Evolutionary conservation across 2,329 filamentous ascomycete genomes (phyloP), one percentile per base, ranked within the genome.

Genomic region (Lachnellula cervina): DNA sequence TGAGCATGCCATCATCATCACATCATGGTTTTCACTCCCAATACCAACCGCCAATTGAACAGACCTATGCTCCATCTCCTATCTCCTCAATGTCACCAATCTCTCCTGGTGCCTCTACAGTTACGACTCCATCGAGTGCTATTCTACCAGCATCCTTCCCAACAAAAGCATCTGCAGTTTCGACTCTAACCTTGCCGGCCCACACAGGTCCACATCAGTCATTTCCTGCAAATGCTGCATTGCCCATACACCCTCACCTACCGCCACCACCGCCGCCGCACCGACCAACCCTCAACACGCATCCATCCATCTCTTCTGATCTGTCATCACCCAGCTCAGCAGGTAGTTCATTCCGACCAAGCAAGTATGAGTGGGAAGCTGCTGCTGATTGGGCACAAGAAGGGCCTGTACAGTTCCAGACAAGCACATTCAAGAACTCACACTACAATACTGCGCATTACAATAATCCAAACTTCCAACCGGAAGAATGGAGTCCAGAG

Each of bases 361-460:
- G 68, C 34, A 69, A 67, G 57, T 70, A 68, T 37, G 67, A 70
- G 44, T 68, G 63, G 62, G 65, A 65, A 35, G 62, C 61, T 16
- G 62, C 64, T 19, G 64, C 63, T 17, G 67, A 66, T 59, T 65
- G 64, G 61, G 51, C 49, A 21, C 64, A 66, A 44, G 65, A 67
- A 35, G 62, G 61, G 1, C 62, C 64, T 13, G 61, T 66, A 11
- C 59, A 61, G 40, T 68, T 70, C 23, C 64, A 69, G 52, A 86
- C 81, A 2, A 78, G 74, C 50, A 82, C 80, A 1, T 87, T 87
- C 65, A 84, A 83, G 64, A 86, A 87, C 61, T 84, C 80, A 51
- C 81, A 86, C 53, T 86, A 82, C 71, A 87, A 87, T 63, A 78
- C 78, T 47, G 83, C 84, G 0, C 84, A 88, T 66, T 87, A 82